These are phyloP conservation scores for Friedmanniomyces simplex DNA, from an alignment of 495 filamentous ascomycete genomes.

Conservation along the genomic window DNA sequence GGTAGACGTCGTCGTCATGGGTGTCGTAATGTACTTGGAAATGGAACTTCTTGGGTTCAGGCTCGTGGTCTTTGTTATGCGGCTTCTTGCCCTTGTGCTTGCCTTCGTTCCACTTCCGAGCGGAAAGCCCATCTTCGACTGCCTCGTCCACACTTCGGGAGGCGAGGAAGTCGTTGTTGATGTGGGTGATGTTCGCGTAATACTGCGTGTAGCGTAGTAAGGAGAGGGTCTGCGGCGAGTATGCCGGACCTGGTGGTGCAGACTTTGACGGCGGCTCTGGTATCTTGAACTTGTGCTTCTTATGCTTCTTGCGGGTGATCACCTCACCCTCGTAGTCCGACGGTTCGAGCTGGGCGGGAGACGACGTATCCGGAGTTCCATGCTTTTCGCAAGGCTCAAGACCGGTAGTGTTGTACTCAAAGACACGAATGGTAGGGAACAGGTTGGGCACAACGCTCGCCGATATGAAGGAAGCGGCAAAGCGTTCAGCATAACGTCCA, in stretches of 20 bases:
- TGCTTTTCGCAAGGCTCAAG: conserved; percentile 39
- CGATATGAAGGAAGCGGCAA: conserved; percentile 63
- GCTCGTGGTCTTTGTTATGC: conserved; percentile 30
- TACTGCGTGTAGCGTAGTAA: conserved; percentile 77
- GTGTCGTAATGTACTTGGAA: conserved; percentile 86
- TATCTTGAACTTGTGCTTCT: conserved; percentile 52
- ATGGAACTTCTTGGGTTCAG: conserved; percentile 51
- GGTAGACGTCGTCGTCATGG: conserved; percentile 59
- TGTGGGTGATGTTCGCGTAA: conserved; percentile 79
- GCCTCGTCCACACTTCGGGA: not conserved
- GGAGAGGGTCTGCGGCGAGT: conserved; percentile 73
- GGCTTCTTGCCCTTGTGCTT: conserved; percentile 35
- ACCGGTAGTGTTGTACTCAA: conserved; percentile 89
- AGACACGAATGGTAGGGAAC: conserved; percentile 74
- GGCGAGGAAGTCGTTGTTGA: conserved; percentile 57
- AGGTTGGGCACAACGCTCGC: conserved; percentile 90
- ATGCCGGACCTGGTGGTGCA: conserved; percentile 76
- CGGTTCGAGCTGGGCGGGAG: not conserved
- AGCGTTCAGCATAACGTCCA: conserved; percentile 74
- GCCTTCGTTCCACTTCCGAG: conserved; percentile 43
- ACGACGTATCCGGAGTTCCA: not conserved
- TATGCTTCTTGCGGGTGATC: conserved; percentile 18
- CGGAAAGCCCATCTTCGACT: no score
- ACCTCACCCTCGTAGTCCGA: not conserved
- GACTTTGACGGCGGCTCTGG: conserved; percentile 64